Evolutionary conservation across 1,139 yeast genomes (phyloP).

Genomic region (Geotrichum histeridarum): DNA sequence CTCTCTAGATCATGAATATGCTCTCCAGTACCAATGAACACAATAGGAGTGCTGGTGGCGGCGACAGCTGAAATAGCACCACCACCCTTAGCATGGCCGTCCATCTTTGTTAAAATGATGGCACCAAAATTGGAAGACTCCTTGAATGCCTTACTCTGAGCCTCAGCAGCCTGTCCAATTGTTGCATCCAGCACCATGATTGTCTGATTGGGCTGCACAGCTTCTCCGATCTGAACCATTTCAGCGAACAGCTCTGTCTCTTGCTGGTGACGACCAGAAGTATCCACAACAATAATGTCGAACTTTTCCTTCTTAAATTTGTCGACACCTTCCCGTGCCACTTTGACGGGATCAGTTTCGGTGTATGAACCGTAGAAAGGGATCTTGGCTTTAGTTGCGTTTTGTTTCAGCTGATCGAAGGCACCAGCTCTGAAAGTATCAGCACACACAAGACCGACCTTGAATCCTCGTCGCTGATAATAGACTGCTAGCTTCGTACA

Average conservation of each 20-base stretch:
- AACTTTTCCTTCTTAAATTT: constrained; percentile 88
- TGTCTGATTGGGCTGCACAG: constrained; percentile 86
- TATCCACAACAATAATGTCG: constrained; percentile 91
- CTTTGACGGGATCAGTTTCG: constrained; percentile 92
- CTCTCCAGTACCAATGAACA: constrained; percentile 97
- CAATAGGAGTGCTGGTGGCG: constrained; percentile 92
- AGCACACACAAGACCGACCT: constrained; percentile 95
- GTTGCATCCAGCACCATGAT: constrained; percentile 97
- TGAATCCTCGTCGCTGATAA: constrained; percentile 88
- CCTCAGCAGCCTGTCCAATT: constrained; percentile 97
- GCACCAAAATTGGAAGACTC: constrained; percentile 93
- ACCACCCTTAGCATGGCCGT: constrained; percentile 98
- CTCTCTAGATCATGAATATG: constrained; percentile 91
- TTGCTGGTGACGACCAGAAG: constrained; percentile 97
- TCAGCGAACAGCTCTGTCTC: constrained; percentile 88
- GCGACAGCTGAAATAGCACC: constrained; percentile 99
- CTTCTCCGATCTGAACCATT: constrained; percentile 87
- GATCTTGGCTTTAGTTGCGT: constrained; percentile 89
- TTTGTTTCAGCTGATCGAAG: constrained; percentile 94
- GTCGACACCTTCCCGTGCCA: constrained; percentile 85
- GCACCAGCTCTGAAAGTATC: constrained; percentile 99
- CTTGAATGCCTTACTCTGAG: constrained; percentile 90
- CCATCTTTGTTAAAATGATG: constrained; percentile 92
- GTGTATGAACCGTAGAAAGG: constrained; percentile 94
- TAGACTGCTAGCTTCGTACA: constrained; percentile 95